These are phyloP conservation scores for Garcia nutans DNA, from an alignment of 345 rosid genomes.

Conservation along the genomic window DNA sequence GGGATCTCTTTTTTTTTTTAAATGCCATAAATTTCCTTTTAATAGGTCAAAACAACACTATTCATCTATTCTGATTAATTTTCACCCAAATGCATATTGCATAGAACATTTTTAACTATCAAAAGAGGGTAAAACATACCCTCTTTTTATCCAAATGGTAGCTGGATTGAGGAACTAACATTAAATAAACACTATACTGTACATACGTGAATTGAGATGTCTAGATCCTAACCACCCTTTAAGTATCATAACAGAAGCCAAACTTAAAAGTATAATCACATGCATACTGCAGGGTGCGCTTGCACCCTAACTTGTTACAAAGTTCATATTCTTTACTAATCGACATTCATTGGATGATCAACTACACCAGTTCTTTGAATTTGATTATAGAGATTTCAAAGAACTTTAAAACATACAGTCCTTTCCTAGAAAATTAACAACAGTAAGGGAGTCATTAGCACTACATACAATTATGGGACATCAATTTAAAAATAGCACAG, in stretches of 20 bases:
- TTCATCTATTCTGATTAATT: background rate
- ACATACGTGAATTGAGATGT: background rate
- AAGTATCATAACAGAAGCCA: background rate
- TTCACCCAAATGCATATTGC: background rate
- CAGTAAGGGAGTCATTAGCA: background rate
- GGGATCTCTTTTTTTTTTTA: background rate
- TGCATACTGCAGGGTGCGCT: background rate
- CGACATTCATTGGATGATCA: background rate
- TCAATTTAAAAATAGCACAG: background rate
- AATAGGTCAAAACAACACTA: background rate
- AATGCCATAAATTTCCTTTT: background rate
- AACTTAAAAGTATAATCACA: background rate
- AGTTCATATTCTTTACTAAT: background rate
- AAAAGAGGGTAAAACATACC: background rate
- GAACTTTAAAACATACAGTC: background rate
- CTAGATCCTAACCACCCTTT: background rate
- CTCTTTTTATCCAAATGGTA: background rate
- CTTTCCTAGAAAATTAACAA: background rate
- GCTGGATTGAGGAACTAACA: background rate
- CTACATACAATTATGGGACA: background rate
- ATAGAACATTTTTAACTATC: background rate
- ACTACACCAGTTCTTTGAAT: background rate
- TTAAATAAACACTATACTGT: background rate
- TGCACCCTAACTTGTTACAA: background rate
- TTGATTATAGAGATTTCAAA: background rate